Conservation (phyloP, 129 eudicot genomes). For the Heracleum sosnowskyi region DNA sequence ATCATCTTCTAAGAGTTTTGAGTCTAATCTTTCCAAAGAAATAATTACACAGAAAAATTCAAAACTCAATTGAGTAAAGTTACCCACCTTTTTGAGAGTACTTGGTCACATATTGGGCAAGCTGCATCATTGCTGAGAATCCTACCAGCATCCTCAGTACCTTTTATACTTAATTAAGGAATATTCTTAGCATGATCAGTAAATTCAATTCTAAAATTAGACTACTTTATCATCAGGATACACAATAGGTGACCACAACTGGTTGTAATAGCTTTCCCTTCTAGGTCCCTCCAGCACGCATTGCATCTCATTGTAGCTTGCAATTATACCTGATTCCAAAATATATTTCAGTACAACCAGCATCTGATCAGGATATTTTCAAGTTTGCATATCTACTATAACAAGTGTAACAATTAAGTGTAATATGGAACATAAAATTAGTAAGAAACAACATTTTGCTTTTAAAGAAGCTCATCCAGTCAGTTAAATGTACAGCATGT, state of each 20-base stretch:
- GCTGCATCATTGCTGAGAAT: slow-evolving; percentile 79
- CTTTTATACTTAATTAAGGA: slow-evolving; percentile 49
- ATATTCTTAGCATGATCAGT: slow-evolving; percentile 15
- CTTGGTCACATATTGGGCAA: slow-evolving; percentile 95
- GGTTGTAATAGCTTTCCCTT: slow-evolving; percentile 74
- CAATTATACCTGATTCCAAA: slow-evolving; percentile 1
- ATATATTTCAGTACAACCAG: slow-evolving; percentile 1
- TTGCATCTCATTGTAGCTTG: slow-evolving; percentile 86
- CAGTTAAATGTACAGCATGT: not conserved
- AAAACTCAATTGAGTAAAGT: slow-evolving; percentile 1
- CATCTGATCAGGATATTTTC: slow-evolving; percentile 3
- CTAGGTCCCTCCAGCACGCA: slow-evolving; percentile 97
- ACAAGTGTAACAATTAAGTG: not conserved
- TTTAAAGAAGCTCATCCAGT: not conserved
- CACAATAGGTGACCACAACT: slow-evolving; percentile 87
- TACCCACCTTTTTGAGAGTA: slow-evolving; percentile 77
- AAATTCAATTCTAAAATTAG: slow-evolving; percentile 16
- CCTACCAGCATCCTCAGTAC: slow-evolving; percentile 86
- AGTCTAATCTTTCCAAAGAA: not conserved
- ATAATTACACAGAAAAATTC: not conserved
- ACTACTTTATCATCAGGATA: slow-evolving; percentile 42
- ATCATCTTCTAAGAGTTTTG: not conserved
- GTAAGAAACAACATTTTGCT: not conserved
- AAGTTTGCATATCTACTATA: not conserved
- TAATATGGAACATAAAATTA: not conserved